A percentile compares a stretch with the other conserved stretches of the same genome.
Evolutionary conservation across 202 grass and related monocot species (phyloP).

Genomic region (Eragrostis tef): DNA sequence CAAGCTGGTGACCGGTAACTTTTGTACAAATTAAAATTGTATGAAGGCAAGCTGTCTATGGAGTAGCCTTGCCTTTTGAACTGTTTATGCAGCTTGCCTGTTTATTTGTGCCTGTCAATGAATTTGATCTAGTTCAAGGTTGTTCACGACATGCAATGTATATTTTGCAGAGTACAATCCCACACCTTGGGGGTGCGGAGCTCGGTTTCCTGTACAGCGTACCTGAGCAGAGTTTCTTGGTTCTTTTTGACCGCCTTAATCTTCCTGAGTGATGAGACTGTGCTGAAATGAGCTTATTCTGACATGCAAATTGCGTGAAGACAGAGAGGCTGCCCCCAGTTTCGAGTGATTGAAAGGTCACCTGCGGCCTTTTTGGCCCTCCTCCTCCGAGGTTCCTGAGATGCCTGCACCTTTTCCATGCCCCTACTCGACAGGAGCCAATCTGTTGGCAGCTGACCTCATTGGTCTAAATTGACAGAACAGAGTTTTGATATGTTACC

Average conservation of each 20-base stretch:
- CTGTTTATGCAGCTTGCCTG: not conserved
- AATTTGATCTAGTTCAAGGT: slow-evolving; percentile 1
- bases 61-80: not conserved
- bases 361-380: not conserved
- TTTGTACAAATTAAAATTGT: slow-evolving; percentile 6
- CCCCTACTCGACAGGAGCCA: slow-evolving; percentile 17
- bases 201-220: slow-evolving; percentile 87
- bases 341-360: not conserved
- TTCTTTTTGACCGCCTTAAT: slow-evolving; percentile 80
- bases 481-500: slow-evolving; percentile 25
- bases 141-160: not conserved
- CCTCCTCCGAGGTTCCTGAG: slow-evolving; percentile 14
- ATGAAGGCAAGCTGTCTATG: not conserved
- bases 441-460: slow-evolving; percentile 19
- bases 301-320: slow-evolving; percentile 38
- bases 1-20: not conserved
- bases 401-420: not conserved
- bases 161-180: slow-evolving; percentile 66
- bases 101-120: not conserved
- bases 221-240: slow-evolving; percentile 89
- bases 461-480: slow-evolving; percentile 10
- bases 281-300: not conserved
- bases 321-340: not conserved
- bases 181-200: slow-evolving; percentile 69
- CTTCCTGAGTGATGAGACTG: slow-evolving; percentile 65